phyloP scores from a whole-genome alignment of 1,139 yeast species.

The Zygosaccharomyces sapae region DNA sequence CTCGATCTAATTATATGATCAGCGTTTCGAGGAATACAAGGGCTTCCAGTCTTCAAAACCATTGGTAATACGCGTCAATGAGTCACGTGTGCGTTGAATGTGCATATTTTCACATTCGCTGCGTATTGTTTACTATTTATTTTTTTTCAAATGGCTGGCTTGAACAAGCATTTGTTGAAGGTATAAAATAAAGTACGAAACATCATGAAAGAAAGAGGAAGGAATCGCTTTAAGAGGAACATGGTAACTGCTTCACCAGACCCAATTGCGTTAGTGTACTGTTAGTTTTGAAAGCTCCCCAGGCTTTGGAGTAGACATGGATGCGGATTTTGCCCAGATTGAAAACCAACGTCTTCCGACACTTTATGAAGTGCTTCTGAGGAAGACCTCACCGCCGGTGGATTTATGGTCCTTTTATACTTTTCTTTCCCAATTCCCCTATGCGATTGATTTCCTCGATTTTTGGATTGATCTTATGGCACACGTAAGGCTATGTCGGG shows the following conservation, averaged over 20 bases:
- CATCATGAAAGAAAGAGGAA: no score
- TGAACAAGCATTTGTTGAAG: not conserved
- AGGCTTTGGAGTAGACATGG: conserved; percentile 13
- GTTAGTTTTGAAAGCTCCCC: not conserved
- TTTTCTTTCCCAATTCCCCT: conserved; percentile 83
- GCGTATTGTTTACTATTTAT: not conserved
- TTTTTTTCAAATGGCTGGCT: conserved; percentile 11
- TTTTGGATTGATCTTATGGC: conserved; percentile 91
- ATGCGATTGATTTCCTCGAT: conserved; percentile 83
- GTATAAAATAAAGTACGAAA: not conserved
- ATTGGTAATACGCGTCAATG: not conserved
- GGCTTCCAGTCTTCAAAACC: no score
- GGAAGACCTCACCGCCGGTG: conserved; percentile 78
- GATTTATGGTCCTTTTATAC: conserved; percentile 89
- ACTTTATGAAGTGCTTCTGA: conserved; percentile 80
- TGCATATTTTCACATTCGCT: not conserved
- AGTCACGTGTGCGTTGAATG: conserved; percentile 4
- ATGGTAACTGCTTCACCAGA: not conserved
- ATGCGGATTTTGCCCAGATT: conserved; percentile 21
- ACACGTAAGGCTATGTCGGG: conserved; percentile 81
- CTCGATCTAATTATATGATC: no score
- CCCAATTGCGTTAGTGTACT: not conserved
- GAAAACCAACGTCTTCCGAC: conserved; percentile 67
- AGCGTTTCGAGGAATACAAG: no score
- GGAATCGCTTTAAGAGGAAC: not conserved